Percentiles rank a stretch among this genome's conserved stretches.
Evolutionary conservation across 495 filamentous ascomycete genomes (phyloP).

Genomic region (Talaromyces stipitatus): DNA sequence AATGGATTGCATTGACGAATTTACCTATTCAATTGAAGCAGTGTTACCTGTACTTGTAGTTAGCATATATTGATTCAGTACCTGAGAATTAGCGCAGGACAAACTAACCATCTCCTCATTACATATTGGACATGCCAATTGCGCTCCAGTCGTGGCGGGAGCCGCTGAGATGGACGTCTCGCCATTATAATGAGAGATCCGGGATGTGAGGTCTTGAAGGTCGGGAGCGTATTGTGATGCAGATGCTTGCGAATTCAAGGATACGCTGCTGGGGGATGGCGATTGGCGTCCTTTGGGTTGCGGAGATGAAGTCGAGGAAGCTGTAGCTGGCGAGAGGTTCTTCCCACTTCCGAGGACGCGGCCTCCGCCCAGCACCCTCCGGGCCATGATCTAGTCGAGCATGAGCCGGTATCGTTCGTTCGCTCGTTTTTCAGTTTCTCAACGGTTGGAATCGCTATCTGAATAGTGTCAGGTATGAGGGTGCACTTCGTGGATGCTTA

Average conservation of each 20-base stretch:
- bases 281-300: conserved; percentile 49
- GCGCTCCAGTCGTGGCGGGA: conserved; percentile 47
- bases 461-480: too few species aligned
- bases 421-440: not conserved
- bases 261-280: conserved; percentile 51
- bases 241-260: conserved; percentile 57
- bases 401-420: not conserved
- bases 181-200: conserved; percentile 48
- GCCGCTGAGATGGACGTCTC: conserved; percentile 39
- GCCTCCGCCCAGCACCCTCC: conserved; percentile 80
- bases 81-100: conserved; percentile 1
- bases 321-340: conserved; percentile 67
- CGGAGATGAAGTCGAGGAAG: conserved; percentile 50
- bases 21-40: conserved; percentile 87
- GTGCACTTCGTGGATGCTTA: too few species aligned
- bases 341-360: conserved; percentile 79
- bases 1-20: not conserved
- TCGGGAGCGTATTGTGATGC: conserved; percentile 49
- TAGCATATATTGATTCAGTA: conserved; percentile 10
- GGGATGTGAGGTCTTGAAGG: conserved; percentile 50
- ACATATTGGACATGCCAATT: conserved; percentile 89
- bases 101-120: conserved; percentile 82
- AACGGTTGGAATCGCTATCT: not conserved
- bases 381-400: conserved; percentile 52
- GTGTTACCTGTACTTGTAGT: conserved; percentile 57